Conservation (phyloP, 805 yeast species). For the Kodamaea leandrae region DNA sequence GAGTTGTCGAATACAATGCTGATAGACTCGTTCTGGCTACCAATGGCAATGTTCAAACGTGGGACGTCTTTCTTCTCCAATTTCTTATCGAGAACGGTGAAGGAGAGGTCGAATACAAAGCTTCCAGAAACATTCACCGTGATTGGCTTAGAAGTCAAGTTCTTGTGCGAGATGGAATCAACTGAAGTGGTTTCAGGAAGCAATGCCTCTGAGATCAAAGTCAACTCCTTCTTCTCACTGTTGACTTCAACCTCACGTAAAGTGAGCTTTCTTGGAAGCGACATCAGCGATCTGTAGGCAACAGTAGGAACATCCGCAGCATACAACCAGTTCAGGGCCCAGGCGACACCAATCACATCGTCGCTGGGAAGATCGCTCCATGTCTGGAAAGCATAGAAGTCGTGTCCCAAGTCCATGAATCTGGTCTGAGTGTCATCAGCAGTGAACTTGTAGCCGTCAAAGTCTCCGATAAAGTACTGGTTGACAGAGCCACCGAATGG, state of each 20-base stretch:
- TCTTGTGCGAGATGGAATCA: neutral
- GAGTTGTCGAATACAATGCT: slow-evolving; percentile 24
- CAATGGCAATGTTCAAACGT: neutral
- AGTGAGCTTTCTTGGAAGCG: slow-evolving; percentile 29
- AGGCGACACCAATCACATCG: slow-evolving; percentile 35
- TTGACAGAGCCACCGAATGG: slow-evolving; percentile 40
- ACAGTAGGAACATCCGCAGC: slow-evolving; percentile 33
- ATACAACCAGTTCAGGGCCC: slow-evolving; percentile 47
- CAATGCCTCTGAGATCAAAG: slow-evolving; percentile 12
- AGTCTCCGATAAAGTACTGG: slow-evolving; percentile 41
- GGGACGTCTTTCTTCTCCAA: neutral
- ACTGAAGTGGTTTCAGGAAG: neutral
- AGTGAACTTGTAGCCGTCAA: slow-evolving; percentile 36
- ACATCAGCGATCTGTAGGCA: slow-evolving; percentile 36
- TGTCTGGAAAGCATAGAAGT: slow-evolving; percentile 39
- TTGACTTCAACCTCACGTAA: slow-evolving; percentile 23
- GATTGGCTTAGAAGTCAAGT: slow-evolving; percentile 1
- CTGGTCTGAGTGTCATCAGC: slow-evolving; percentile 27
- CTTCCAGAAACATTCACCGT: neutral
- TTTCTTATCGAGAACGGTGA: neutral
- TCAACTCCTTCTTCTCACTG: slow-evolving; percentile 19
- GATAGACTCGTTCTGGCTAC: slow-evolving; percentile 16
- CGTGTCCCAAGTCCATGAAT: slow-evolving; percentile 35
- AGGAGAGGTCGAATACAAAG: neutral
- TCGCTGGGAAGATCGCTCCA: slow-evolving; percentile 21